Percentiles rank a stretch among this genome's conserved stretches.
These are phyloP conservation scores for Microascus cirrosus DNA, from an alignment of 2,329 filamentous ascomycete species.

Conservation along the genomic window DNA sequence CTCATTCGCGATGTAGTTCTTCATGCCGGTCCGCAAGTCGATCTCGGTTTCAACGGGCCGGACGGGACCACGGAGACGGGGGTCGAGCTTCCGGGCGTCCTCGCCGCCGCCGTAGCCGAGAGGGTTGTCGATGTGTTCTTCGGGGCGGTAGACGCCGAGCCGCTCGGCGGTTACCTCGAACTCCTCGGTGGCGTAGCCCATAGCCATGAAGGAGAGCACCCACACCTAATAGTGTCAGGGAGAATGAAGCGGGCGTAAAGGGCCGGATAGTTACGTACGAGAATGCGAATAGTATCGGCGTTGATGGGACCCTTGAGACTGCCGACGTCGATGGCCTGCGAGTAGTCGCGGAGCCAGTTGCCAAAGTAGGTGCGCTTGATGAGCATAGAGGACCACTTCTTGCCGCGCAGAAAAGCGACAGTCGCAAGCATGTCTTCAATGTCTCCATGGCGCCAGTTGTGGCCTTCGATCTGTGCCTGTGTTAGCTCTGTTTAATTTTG, in stretches of 20 bases:
- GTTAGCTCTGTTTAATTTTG: not conserved
- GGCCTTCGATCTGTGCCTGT: constrained; percentile 43
- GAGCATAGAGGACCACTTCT: constrained; percentile 75
- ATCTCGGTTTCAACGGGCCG: constrained; percentile 60
- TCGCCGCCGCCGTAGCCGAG: constrained; percentile 65
- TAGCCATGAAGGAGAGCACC: constrained; percentile 63
- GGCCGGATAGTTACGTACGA: constrained; percentile 29
- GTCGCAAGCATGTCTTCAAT: constrained; percentile 76
- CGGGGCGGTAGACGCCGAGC: constrained; percentile 65
- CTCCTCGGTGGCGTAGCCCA: constrained; percentile 62
- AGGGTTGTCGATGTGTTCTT: constrained; percentile 61
- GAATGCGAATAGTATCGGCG: constrained; percentile 64
- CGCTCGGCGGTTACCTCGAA: constrained; percentile 71
- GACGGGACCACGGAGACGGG: constrained; percentile 71
- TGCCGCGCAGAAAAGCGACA: constrained; percentile 64
- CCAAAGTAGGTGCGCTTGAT: constrained; percentile 74
- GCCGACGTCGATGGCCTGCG: constrained; percentile 71
- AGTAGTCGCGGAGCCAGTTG: constrained; percentile 81
- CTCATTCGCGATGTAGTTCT: constrained; percentile 97
- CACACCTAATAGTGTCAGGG: constrained; percentile 6
- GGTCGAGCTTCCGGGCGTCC: constrained; percentile 75
- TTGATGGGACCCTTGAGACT: constrained; percentile 64
- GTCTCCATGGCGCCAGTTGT: constrained; percentile 64
- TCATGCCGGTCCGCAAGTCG: constrained; percentile 80
- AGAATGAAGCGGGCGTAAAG: not conserved